Evolutionary conservation across 495 filamentous ascomycete species (phyloP), one percentile per base, ranked within the genome.

Genomic region (Tuber magnatum): DNA sequence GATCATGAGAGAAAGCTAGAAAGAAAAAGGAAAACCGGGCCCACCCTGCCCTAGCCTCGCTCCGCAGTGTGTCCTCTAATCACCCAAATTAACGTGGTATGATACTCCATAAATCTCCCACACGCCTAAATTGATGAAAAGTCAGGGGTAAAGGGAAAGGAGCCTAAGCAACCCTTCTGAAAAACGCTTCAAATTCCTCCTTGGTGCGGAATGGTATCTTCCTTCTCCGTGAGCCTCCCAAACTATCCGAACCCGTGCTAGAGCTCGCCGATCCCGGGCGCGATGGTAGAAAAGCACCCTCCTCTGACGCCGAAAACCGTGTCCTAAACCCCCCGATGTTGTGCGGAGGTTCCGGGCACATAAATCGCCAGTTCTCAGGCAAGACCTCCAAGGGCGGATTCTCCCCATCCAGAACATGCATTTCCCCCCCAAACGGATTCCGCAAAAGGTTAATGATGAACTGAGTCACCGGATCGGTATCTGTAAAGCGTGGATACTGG

Each of bases 171-270:
- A 80, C 65, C 28, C 79, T 61, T 68, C 78, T 68, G 40, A 80
- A 80, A 76, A 81, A 81, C 0, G 79, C 79, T 68, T 81, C 79
- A 35, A 75, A 80, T 68, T 81, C 79, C 68, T 80, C 79, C 46
- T 65, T 80, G 12, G 71, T 81, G 35, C 61, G 65, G 46, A 79
- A 76, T n/a, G 73, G 68, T 3, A 76, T 40, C 3, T 73, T 38
- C 5, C 69, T 71, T 22, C 61, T 71, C 22, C 40, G 77, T 4
- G 71, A 72, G 39, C 14, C 35, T 65, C 32, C 56, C 12, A 65
- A 35, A 35, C 56, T 65, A 18, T 35, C 56, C 56, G 56, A 65
- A 35, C 14, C 56, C 14, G 56, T 20, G 14, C 56, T 65, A 65
- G 56, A 12, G 56, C 56, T 65, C 1, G 28, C 56, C 28, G 16